These are phyloP conservation scores for Aureobasidium namibiae DNA, from an alignment of 2,329 filamentous ascomycete genomes.

Conservation along the genomic window DNA sequence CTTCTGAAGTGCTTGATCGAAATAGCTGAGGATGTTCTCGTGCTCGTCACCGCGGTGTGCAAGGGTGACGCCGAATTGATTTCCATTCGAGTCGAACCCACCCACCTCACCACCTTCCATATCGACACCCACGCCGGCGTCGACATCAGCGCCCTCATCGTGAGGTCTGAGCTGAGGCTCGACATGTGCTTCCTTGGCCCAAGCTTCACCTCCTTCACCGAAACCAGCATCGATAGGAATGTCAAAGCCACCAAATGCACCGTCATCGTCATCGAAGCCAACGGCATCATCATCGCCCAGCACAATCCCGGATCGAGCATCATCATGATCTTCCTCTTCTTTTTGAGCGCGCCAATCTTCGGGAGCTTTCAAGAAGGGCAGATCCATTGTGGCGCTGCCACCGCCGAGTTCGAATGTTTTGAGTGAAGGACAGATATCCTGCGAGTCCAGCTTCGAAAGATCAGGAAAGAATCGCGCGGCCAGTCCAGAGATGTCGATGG, in stretches of 20 bases:
- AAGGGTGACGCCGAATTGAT: conserved; percentile 74
- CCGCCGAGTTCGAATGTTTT: conserved; percentile 91
- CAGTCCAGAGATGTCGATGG: conserved; percentile 70
- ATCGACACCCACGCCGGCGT: conserved; percentile 45
- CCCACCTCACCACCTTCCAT: conserved; percentile 38
- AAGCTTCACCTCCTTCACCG: conserved; percentile 90
- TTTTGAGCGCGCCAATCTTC: conserved; percentile 69
- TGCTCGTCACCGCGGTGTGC: conserved; percentile 58
- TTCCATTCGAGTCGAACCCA: conserved; percentile 52
- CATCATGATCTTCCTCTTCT: conserved; percentile 45
- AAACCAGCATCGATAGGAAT: conserved; percentile 66
- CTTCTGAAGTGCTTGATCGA: conserved; percentile 91
- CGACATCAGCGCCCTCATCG: conserved; percentile 44
- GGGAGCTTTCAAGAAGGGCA: conserved; percentile 77
- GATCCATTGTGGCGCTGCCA: conserved; percentile 73
- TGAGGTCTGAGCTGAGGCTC: conserved; percentile 81
- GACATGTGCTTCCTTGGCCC: conserved; percentile 82
- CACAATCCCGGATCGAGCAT: conserved; percentile 69
- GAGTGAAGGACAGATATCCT: conserved; percentile 90
- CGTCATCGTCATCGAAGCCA: conserved; percentile 73
- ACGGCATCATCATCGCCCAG: conserved; percentile 79
- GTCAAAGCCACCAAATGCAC: conserved; percentile 53
- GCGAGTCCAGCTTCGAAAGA: conserved; percentile 64
- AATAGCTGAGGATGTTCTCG: conserved; percentile 95
- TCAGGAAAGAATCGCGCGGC: conserved; percentile 81